Conservation (phyloP, 257 asterid species). For the Agastache rugosa region DNA sequence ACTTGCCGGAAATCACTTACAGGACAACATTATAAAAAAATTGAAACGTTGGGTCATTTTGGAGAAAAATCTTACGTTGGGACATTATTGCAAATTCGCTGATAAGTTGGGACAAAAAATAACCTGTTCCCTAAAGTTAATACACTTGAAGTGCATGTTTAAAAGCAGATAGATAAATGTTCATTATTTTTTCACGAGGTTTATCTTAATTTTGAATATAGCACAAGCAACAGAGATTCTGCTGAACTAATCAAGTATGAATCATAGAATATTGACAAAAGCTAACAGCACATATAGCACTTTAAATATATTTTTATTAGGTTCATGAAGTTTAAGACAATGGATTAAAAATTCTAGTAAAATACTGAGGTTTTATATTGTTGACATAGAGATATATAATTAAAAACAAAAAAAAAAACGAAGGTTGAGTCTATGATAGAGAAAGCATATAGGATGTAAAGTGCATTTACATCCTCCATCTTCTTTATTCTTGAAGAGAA, state of each 20-base stretch:
- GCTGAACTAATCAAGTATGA: background rate
- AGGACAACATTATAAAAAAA: too few relatives aligned
- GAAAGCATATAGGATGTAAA: background rate
- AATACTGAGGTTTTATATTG: background rate
- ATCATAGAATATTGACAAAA: background rate
- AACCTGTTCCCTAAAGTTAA: too few relatives aligned
- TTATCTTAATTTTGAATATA: background rate
- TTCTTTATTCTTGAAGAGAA: background rate
- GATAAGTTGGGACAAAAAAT: too few relatives aligned
- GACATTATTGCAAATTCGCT: too few relatives aligned
- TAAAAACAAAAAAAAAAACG: too few relatives aligned
- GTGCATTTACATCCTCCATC: background rate
- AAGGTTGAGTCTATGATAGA: background rate
- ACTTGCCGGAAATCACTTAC: too few relatives aligned
- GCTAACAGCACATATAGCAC: background rate
- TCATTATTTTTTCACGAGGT: background rate
- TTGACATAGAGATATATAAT: background rate
- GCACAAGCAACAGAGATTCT: background rate
- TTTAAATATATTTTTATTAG: background rate
- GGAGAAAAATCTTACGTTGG: too few relatives aligned
- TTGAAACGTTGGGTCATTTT: too few relatives aligned
- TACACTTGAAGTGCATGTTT: background rate
- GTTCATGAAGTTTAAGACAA: background rate
- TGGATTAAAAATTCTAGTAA: constrained; percentile 9
- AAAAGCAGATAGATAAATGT: background rate